These are phyloP conservation scores for Fremontodendron californicum DNA, from an alignment of 345 rosid genomes.

Conservation along the genomic window DNA sequence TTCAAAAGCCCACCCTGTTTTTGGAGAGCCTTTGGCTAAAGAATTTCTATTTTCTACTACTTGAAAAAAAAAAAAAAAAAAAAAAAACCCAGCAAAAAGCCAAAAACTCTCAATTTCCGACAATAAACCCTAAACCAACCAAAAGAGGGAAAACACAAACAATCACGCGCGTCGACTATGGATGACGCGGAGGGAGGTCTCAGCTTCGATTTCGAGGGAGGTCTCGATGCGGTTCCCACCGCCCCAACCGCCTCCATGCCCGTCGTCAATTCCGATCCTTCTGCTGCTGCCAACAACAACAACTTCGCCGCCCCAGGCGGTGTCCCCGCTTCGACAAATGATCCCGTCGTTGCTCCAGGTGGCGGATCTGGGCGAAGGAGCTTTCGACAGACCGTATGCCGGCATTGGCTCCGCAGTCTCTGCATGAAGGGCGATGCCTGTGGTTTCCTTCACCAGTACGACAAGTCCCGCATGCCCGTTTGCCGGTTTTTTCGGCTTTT, in stretches of 20 bases:
- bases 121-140: constrained; percentile 8
- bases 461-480: constrained; percentile 96
- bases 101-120: not conserved
- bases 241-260: constrained; percentile 57
- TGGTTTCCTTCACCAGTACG: constrained; percentile 96
- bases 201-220: constrained; percentile 97
- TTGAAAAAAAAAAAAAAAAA: not conserved
- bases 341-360: constrained; percentile 18
- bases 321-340: constrained; percentile 17
- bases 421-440: constrained; percentile 99
- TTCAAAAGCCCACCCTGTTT: not conserved
- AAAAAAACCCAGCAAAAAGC: not conserved
- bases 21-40: too few species aligned
- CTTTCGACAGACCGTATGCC: constrained; percentile 95
- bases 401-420: constrained; percentile 97
- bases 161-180: constrained; percentile 24
- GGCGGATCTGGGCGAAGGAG: constrained; percentile 62
- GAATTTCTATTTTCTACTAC: too few species aligned
- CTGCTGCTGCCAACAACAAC: constrained; percentile 14
- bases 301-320: constrained; percentile 34
- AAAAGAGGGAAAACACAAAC: not conserved
- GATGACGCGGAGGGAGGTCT: constrained; percentile 87
- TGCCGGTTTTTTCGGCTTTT: constrained; percentile 80
- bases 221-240: constrained; percentile 65
- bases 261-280: constrained; percentile 40